Evolutionary conservation across 441 rosid genomes (phyloP), one percentile per base, ranked within the genome.

Genomic region (Populus hybrid): DNA sequence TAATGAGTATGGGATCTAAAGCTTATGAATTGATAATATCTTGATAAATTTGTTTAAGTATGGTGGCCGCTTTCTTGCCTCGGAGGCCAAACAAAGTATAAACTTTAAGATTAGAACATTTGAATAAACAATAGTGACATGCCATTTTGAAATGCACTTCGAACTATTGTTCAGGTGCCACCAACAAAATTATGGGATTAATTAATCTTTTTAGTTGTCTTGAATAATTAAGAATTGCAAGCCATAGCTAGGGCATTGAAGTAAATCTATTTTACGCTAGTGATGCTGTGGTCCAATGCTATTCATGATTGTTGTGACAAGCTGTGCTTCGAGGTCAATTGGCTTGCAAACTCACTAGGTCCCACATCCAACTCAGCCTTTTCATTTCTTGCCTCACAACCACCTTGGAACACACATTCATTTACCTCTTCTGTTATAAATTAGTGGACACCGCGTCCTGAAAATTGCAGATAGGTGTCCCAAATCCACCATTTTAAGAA

Each of bases 401-500:
- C 73, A 34, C n/a, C 34, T 80, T 69, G 40, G 38, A 46, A n/a
- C 79, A 57, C 77, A 54, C 73, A 61, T 73, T 76, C 59, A 74
- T 57, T 84, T 79, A 69, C 84, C 54, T 67, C 54, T 67, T 77
- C 79, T 73, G 81, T 80, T 92, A 90, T 90, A 92, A 84, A 90
- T 77, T 82, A 79, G 87, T 73, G 84, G 78, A 66, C 83, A 76
- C 79, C 77, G 70, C 71, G 69, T 72, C n/a, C 85, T 59, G 69
- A 76, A 59, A 83, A 73, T 74, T 72, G 77, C 81, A 83, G 81
- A 80, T 77, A 72, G 10, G 59, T 65, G 78, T 73, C 70, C 82
- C 67, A 67, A 81, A 63, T 77, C 77, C 84, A 67, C 85, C 80
- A 71, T 76, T 79, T 77, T 14, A 54, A 66, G 28, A 63, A 20